These are phyloP conservation scores for Scheffersomyces illinoinensis DNA, from an alignment of 1,139 yeast species.

Conservation along the genomic window DNA sequence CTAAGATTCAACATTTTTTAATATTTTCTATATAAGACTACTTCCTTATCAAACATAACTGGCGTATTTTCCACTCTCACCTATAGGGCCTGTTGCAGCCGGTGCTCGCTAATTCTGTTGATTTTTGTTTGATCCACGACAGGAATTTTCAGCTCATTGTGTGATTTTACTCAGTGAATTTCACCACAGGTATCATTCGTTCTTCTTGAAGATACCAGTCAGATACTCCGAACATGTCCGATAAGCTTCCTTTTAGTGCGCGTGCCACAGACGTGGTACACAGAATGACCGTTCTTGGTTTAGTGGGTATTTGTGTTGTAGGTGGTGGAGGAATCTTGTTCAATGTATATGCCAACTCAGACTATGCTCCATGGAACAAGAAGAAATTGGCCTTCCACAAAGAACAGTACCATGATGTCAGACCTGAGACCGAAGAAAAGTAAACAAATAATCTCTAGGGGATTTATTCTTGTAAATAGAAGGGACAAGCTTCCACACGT, in stretches of 20 bases:
- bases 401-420: conserved; percentile 30
- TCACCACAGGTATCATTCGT: background rate
- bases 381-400: conserved; percentile 41
- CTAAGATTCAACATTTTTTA: too few species aligned
- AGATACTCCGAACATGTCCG: conserved; percentile 18
- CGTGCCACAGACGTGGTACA: conserved; percentile 35
- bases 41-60: background rate
- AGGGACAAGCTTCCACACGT: background rate
- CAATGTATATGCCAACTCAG: conserved; percentile 32
- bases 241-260: conserved; percentile 44
- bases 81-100: background rate
- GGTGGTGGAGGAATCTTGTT: conserved; percentile 29
- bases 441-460: background rate
- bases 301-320: conserved; percentile 37
- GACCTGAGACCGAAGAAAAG: conserved; percentile 12
- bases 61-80: too few species aligned
- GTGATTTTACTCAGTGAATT: background rate
- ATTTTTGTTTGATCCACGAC: background rate
- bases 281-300: conserved; percentile 26
- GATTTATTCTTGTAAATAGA: conserved; percentile 2
- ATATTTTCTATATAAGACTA: too few species aligned
- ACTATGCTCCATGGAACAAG: conserved; percentile 44
- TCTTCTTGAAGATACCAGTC: background rate
- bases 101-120: background rate
- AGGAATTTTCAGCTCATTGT: background rate